These are phyloP conservation scores for Periconia sp. DNA, from an alignment of 2,329 filamentous ascomycete species.

Conservation along the genomic window DNA sequence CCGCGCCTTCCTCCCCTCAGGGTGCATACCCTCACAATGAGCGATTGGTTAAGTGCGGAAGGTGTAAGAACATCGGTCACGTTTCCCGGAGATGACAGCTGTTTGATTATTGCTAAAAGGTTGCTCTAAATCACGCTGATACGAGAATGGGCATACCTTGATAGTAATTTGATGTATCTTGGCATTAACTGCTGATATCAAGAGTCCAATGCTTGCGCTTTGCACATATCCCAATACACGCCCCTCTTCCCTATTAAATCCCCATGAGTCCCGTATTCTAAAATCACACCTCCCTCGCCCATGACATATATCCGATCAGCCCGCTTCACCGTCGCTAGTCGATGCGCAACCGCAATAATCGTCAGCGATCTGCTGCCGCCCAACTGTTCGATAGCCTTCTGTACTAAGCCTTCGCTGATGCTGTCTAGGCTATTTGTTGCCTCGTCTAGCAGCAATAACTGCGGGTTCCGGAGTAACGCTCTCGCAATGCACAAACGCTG, in stretches of 20 bases:
- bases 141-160: no score
- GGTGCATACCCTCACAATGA: no score
- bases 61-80: no score
- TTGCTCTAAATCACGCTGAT: no score
- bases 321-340: slow-evolving; percentile 41
- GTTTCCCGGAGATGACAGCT: no score
- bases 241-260: slow-evolving; percentile 14
- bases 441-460: slow-evolving; percentile 60
- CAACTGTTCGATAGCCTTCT: slow-evolving; percentile 35
- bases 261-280: slow-evolving; percentile 30
- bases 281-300: slow-evolving; percentile 29
- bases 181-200: neutral
- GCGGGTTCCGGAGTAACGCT: slow-evolving; percentile 86
- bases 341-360: slow-evolving; percentile 39
- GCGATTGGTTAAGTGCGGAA: no score
- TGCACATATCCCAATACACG: slow-evolving; percentile 14
- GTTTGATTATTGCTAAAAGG: no score
- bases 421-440: slow-evolving; percentile 28
- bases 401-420: slow-evolving; percentile 37
- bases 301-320: slow-evolving; percentile 42
- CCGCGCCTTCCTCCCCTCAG: no score
- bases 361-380: slow-evolving; percentile 26
- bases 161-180: no score
- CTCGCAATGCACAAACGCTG: slow-evolving; percentile 90
- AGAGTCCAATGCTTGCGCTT: slow-evolving; percentile 5